Base-by-base conservation (phyloP, 1,139 yeast genomes). In the Scheffersomyces insectosa region DNA sequence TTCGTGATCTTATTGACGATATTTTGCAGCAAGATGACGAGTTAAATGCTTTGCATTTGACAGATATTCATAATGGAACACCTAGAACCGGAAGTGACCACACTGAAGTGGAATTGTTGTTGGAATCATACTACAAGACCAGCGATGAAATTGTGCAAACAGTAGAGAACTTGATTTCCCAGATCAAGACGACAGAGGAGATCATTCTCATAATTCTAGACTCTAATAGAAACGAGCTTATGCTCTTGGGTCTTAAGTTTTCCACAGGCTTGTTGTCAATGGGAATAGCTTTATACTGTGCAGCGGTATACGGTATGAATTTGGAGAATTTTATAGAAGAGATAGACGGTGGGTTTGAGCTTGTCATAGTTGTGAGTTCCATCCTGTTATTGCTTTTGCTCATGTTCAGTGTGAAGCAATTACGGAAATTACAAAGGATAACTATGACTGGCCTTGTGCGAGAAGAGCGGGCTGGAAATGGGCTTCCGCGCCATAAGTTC, bases 141-240 rank as follows among this genome's bases (percentile, higher is more conserved):
- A 60, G 68, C 34, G 77, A 72, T 51, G 79, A 74, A 49, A 70
- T 74, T 37, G 77, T 73, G 3, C 79, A 74, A 52, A 72, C 75
- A 3, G 71, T 68, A 8, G 70, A 69, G 41, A 70, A 70, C 47
- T 56, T 73, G 40, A 56, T 61, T 37, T 61, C 72, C 1, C 78
- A 74, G 51, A 72, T 75, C 32, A 70, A 63, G 48, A 72, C 78
- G 10, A 71, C 76, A 4, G 78, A 74, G 48, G 79, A 74, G 48
- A 72, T 74, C 45, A 73, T 74, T 33, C 70, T 70, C 43, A 70
- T 73, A 40, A 74, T 73, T 13, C 57, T 74, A 45, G 79, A 74
- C 45, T 68, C 79, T 3, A 74, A 74, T 50, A 57, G 79, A 54
- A 74, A 74, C 48, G 79, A 74, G 47, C 62, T 74, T 46, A 74